Evolutionary conservation across 345 rosid genomes (phyloP), one percentile per base, ranked within the genome.

Genomic region (Eucalyptus regnans): DNA sequence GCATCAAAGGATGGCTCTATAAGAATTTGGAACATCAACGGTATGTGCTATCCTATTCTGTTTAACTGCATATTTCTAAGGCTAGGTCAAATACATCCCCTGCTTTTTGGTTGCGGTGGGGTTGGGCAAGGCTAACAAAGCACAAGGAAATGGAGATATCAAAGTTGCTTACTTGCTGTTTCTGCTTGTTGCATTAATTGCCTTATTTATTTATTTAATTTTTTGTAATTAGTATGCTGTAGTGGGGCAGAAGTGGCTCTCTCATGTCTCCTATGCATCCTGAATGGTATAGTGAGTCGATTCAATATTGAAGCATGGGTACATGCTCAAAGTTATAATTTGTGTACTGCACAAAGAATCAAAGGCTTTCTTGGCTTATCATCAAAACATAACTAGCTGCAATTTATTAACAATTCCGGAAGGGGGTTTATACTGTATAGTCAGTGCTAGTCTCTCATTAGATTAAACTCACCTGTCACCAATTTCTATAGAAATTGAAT

Each of bases 11-110:
- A 98, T 90, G 98, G 97, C 56, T 87, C 99, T 3, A 92, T 98
- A 25, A 93, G 97, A 93, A 91, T 94, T 90, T 98, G 99, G 99
- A 98, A 98, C 92, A 98, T 98, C 90, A 96, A 97, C 87, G 99
- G 99, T 98, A 91, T 46, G 96, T 89, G 87, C 49, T 49, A 50
- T 89, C 51, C 33, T 22, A 49, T 89, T 56, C 41, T 56, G 37
- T 60, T 56, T 90, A 71, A 48, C 50, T 48, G 31, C 52, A 12
- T 37, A 58, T 79, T 60, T 83, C 87, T n/a, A 25, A 71, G 44
- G 81, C 81, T 71, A 66, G 81, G 44, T 68, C 81, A 71, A 71
- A 76, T 76, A 41, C 84, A 37, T 76, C 48, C 5, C 29, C 48
- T 6, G 29, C 29, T 25, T 48, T 86, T 44, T 41, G 84, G 56